Conservation (phyloP, 495 filamentous ascomycete genomes). For the Penicillium egyptiacum region DNA sequence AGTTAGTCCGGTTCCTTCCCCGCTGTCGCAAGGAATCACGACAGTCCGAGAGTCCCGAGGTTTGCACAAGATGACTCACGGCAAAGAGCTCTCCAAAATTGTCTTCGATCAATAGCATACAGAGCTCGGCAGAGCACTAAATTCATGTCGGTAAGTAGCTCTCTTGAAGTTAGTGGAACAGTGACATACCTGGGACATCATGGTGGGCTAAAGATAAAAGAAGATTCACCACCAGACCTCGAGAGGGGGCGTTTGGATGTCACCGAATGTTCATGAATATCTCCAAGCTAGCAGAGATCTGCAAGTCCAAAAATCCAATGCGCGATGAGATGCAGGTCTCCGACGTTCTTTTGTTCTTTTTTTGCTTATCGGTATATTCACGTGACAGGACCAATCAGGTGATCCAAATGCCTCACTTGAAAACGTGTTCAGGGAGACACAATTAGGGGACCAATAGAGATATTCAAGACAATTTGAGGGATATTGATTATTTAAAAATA, state of each 20-base stretch:
- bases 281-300: conserved; percentile 1
- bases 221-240: conserved; percentile 63
- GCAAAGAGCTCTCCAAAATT: conserved; percentile 85
- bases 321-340: conserved; percentile 7
- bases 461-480: not conserved
- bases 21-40: conserved; percentile 1
- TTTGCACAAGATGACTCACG: conserved; percentile 57
- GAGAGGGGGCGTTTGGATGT: conserved; percentile 65
- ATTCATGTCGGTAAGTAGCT: conserved; percentile 26
- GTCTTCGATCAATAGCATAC: conserved; percentile 82
- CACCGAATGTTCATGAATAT: conserved; percentile 56
- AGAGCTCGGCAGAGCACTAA: conserved; percentile 74
- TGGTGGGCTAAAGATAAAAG: conserved; percentile 48
- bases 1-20: conserved; percentile 5
- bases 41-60: conserved; percentile 4
- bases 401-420: conserved; percentile 20
- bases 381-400: conserved; percentile 31
- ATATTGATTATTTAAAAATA: not conserved
- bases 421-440: not conserved
- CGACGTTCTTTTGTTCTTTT: conserved; percentile 27
- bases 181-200: conserved; percentile 54
- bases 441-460: not conserved
- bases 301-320: conserved; percentile 5
- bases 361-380: conserved; percentile 41
- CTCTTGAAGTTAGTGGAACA: conserved; percentile 10